Evolutionary conservation across 768 basidiomycete species (phyloP).

Genomic region (Kwoniella pini): DNA sequence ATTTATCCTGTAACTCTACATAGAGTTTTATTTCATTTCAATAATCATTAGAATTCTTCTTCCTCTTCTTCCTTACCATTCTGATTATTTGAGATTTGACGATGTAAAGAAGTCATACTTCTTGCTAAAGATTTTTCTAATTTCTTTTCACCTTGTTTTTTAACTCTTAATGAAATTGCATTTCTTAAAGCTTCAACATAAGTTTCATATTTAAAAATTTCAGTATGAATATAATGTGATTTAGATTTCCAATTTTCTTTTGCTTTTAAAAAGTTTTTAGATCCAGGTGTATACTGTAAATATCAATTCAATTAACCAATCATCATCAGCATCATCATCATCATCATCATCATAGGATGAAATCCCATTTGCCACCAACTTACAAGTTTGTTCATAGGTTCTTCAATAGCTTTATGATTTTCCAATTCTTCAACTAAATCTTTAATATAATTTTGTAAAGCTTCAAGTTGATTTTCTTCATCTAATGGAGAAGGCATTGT

Average conservation of each 20-base stretch:
- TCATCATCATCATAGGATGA: too few relatives aligned
- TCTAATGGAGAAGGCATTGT: constrained; percentile 80
- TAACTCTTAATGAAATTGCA: constrained; percentile 80
- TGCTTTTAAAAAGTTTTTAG: constrained; percentile 72
- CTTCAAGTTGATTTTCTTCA: constrained; percentile 90
- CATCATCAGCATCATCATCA: too few relatives aligned
- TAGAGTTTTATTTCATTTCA: neutral
- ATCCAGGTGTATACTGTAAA: constrained; percentile 74
- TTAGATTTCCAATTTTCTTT: constrained; percentile 90
- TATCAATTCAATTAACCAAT: neutral
- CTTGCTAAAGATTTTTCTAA: constrained; percentile 59
- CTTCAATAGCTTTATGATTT: constrained; percentile 76
- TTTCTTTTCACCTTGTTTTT: constrained; percentile 86
- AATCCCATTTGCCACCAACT: too few relatives aligned
- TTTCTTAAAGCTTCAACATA: constrained; percentile 86
- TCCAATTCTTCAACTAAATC: constrained; percentile 76
- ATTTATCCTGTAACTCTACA: too few relatives aligned
- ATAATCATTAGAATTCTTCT: neutral
- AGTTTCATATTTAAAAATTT: constrained; percentile 92
- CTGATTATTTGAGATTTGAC: neutral
- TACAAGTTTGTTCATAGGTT: constrained; percentile 80
- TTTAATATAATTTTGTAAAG: constrained; percentile 75
- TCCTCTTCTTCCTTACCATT: constrained; percentile 7
- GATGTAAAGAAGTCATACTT: constrained; percentile 21
- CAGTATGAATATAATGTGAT: constrained; percentile 81